Base-by-base conservation (phyloP, 805 yeast species). In the Candida ascalaphidarum region DNA sequence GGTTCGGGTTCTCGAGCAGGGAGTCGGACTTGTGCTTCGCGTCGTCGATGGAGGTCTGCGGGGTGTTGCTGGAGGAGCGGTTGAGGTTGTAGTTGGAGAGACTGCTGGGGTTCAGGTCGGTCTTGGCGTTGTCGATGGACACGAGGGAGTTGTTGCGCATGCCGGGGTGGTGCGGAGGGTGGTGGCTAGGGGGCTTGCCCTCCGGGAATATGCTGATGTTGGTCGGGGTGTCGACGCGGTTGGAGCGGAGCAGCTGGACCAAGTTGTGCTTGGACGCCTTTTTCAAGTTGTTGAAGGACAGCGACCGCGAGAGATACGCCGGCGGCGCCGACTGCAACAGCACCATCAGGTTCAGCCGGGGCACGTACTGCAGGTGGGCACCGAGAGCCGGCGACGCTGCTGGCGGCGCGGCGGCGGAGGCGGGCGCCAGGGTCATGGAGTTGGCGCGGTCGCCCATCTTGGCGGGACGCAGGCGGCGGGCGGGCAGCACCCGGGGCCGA, bases 401-500 rank as follows among this genome's bases (percentile, higher is more conserved):
- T 9, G 34, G 31, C 4, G 37, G 32, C 14, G 27, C 15, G 7
- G 27, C 25, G 14, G 28, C 27, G 22, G 20, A 15, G 18, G 23
- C 28, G 29, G 33, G 21, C 14, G 26, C 12, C 10, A 10, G 22
- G 12, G 17, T 22, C 20, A 20, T 14, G 17, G 14, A 19, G 17
- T 29, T 18, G n/a, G 9, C 19, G 26, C 23, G 24, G 23, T 11
- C 23, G 32, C 22, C 28, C 25, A 50, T 34, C 37, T 54, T 59
- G 22, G 40, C 39, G 6, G 71, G 72, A 28, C 61, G 52, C 17
- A 52, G 41, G 30, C 69, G 48, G 26, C 52, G 58, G n/a, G 52
- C 33, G 2, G 68, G 68, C 9, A 56, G 52, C 24, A 43, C 46
- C 22, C 74, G 43, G 2, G 75, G 75, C 20, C 67, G 48, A 43